Evolutionary conservation across 2,329 filamentous ascomycete species (phyloP), one percentile per base, ranked within the genome.

Genomic region (Fusarium bulbicola): DNA sequence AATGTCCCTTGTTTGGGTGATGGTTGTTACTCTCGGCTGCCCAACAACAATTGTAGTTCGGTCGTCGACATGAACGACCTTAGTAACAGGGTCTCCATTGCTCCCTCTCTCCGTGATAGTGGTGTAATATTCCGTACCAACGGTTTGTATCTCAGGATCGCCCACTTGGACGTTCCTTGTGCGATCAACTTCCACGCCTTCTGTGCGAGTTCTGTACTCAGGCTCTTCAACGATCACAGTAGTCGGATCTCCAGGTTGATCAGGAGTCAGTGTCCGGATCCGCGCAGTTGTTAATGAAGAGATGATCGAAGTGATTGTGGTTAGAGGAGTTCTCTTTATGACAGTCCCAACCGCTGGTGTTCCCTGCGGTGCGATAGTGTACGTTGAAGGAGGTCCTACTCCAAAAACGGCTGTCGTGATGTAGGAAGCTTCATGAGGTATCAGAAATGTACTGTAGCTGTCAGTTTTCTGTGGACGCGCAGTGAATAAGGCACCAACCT

Each of bases 261-360:
- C 39, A 15, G 65, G 65, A 1, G 45, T 54, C 21, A 68, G 3
- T 16, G 64, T 68, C 4, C 65, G 64, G 2, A 64, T 68, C 24
- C 37, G 20, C 21, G 15, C 57, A 6, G n/a, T 24, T 4, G 26
- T 63, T 13, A 68, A 24, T 7, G 56, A 56, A 7, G 63, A 59
- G 8, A 68, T 43, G 8, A 63, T 49, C 14, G 65, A 68, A 4
- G 65, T 68, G 2, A 68, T 39, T 0, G 64, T 68, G 0, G 56
- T 68, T 15, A 43, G 11, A 2, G 65, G 47, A 0, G 50, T 53
- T 30, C 26, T 54, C 8, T 63, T 39, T 1, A 68, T 43, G 1
- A 68, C 40, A 1, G 64, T 68, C 21, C 64, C 65, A 1, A 68
- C 21, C 2, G 65, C 47, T 8, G 63, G 57, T 28, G 65, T 68